Percentiles rank a stretch among this genome's conserved stretches.
phyloP scores from a whole-genome alignment of 176 grass and related monocot species.

The Neostapfia colusana region DNA sequence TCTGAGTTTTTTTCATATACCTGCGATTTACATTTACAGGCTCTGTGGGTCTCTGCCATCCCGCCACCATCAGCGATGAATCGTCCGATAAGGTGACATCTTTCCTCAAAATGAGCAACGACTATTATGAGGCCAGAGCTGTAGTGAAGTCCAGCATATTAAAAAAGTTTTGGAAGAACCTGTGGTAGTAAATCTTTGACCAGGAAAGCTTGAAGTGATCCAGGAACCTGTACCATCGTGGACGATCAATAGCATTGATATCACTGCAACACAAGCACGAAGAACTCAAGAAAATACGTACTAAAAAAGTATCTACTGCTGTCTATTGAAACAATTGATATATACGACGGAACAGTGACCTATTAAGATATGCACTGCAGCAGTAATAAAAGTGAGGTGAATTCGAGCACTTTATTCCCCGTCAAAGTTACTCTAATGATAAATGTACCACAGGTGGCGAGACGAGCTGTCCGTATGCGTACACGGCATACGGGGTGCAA shows the following conservation, averaged over 20 bases:
- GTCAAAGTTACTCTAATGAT: background rate
- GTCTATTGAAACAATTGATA: slow-evolving; percentile 9
- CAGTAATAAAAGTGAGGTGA: slow-evolving; percentile 13
- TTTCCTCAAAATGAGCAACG: slow-evolving; percentile 51
- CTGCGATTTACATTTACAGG: no score
- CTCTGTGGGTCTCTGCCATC: slow-evolving; percentile 11
- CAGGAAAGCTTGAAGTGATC: slow-evolving; percentile 36
- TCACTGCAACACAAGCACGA: slow-evolving; percentile 34
- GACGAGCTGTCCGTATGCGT: background rate
- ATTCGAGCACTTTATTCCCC: slow-evolving; percentile 14
- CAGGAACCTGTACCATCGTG: slow-evolving; percentile 15
- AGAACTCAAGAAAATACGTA: slow-evolving; percentile 28
- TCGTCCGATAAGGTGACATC: slow-evolving; percentile 32
- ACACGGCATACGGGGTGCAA: background rate
- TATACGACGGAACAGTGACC: slow-evolving; percentile 24
- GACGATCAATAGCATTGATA: slow-evolving; percentile 39
- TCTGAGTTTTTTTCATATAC: no score
- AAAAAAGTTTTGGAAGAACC: background rate
- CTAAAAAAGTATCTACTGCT: no score
- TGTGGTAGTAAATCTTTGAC: slow-evolving; percentile 52
- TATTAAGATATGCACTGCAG: background rate
- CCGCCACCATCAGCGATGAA: slow-evolving; percentile 24
- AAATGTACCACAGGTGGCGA: slow-evolving; percentile 5
- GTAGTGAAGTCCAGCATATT: slow-evolving; percentile 37
- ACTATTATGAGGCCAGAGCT: slow-evolving; percentile 44